Base-by-base conservation (phyloP, 176 grass and related monocot genomes). In the Triticum turgidum region DNA sequence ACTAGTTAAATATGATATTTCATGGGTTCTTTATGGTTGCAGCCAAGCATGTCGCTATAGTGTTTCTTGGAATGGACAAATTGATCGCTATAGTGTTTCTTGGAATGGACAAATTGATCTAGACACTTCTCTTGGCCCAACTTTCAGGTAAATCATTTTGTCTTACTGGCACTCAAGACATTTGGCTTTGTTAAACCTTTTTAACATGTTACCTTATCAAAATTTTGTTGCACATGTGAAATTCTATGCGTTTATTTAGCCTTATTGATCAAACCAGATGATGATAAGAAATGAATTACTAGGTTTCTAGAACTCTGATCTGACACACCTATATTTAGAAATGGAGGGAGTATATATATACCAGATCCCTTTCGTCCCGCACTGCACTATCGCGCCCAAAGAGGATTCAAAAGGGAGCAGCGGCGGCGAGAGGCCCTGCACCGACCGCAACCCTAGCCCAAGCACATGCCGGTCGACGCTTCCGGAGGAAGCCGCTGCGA, bases 71-170 rank as follows among this genome's bases (percentile, higher is more conserved):
- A 81, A 81, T n/a, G 29, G 29, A 30, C 29, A 30, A 30, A 30
- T 3, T 30, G 29, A 30, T 80, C 20, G 10, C 17, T 67, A 24
- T 49, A 17, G 5, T 81, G 41, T 62, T 39, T 66, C 41, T 66
- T 81, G 27, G 27, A 27, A 27, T 27, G 41, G 11, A 81, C 41
- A 68, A 51, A 68, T 68, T 81, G 39, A 49, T 49, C 17, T 68
- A 63, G 25, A 41, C 42, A 51, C 17, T 11, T 81, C 41, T 13
- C 18, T 20, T 68, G 41, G 21, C 63, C 5, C 41, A 22, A 11
- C 17, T 20, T 81, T 47, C 79, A 67, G 62, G 79, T 67, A 11
- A 80, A 45, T 14, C 17, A 33, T 45, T 81, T 81, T 81, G 62
- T 42, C 25, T 66, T 44, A 49, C 39, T 29, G 62, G 39, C 62